Evolutionary conservation across 2,329 filamentous ascomycete species (phyloP).

Genomic region (Colletotrichum euphorbiae): DNA sequence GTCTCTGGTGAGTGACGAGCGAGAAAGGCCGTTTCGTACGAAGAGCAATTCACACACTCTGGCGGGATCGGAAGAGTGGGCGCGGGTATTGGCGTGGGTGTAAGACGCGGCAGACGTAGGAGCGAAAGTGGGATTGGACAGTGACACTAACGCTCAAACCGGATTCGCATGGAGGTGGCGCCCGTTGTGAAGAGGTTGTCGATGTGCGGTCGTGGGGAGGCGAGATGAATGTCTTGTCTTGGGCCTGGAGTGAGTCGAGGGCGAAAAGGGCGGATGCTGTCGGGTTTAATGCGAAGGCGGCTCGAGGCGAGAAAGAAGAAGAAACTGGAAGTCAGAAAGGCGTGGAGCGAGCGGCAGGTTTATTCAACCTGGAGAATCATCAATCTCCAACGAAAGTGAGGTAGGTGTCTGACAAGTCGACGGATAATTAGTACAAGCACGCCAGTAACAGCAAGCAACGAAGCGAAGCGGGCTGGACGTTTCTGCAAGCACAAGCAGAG

Average conservation of each 20-base stretch:
- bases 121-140: constrained; percentile 26
- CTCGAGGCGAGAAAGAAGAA: not conserved
- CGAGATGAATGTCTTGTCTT: not conserved
- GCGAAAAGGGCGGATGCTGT: not conserved
- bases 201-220: constrained; percentile 1
- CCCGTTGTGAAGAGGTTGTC: constrained; percentile 25
- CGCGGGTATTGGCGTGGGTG: constrained; percentile 23
- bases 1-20: constrained; percentile 8
- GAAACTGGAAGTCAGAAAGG: not conserved
- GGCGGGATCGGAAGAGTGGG: constrained; percentile 16
- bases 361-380: constrained; percentile 21
- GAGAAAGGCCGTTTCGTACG: not conserved
- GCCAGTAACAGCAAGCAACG: constrained; percentile 5
- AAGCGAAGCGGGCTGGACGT: constrained; percentile 6
- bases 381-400: constrained; percentile 35
- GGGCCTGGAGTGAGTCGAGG: not conserved
- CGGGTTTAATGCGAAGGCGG: constrained; percentile 5
- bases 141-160: constrained; percentile 26
- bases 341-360: constrained; percentile 30
- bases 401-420: not conserved
- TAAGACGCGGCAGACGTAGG: constrained; percentile 22
- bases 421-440: not conserved
- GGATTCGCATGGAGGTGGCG: constrained; percentile 23
- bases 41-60: not conserved
- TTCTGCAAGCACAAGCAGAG: not conserved